Evolutionary conservation across 2,329 filamentous ascomycete species (phyloP).

Genomic region (Magnaporthales sp.): DNA sequence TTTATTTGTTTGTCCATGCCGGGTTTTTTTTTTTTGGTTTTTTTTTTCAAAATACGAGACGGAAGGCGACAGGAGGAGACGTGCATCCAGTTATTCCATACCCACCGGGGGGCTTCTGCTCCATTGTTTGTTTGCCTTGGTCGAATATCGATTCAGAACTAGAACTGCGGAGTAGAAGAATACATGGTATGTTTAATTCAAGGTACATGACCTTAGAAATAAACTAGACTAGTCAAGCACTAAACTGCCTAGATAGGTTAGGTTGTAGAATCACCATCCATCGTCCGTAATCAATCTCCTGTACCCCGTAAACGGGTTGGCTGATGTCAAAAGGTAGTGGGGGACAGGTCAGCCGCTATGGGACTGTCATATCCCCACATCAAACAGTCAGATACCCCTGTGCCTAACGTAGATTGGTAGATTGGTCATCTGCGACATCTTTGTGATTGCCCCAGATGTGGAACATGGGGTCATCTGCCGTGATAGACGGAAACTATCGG

Average conservation of each 20-base stretch:
- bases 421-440: neutral
- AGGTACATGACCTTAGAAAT: too few species aligned
- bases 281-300: neutral
- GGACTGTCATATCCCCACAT: neutral
- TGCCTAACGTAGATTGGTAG: neutral
- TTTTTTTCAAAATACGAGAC: neutral
- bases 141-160: too few species aligned
- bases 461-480: neutral
- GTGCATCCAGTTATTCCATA: neutral
- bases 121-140: neutral
- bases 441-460: neutral
- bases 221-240: neutral
- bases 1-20: neutral
- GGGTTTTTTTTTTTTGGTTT: too few species aligned
- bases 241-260: too few species aligned
- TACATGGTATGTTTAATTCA: too few species aligned
- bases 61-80: neutral
- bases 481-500: neutral
- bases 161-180: too few species aligned
- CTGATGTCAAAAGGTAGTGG: neutral
- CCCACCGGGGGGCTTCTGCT: neutral
- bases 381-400: neutral
- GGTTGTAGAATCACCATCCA: neutral
- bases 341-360: neutral
- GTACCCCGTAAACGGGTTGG: neutral